A percentile compares a stretch with the other conserved stretches of the same genome.
Evolutionary conservation across 768 basidiomycete species (phyloP).

Genomic region (Naganishia friedmannii): DNA sequence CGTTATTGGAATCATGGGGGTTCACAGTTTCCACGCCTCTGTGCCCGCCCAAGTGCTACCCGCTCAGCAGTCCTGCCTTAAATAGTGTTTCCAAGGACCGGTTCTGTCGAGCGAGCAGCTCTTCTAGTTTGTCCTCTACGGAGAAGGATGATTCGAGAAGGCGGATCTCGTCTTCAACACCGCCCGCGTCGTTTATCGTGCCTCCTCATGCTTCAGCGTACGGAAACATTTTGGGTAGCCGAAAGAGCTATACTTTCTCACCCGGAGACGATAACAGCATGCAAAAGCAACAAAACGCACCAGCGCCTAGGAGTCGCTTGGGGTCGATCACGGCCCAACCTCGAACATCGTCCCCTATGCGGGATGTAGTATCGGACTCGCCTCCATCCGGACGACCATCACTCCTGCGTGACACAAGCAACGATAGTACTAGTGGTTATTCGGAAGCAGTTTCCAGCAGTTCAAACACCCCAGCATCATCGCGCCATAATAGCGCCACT

Average conservation of each 20-base stretch:
- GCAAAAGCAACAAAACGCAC: not conserved
- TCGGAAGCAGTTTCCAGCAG: constrained; percentile 3
- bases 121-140: not conserved
- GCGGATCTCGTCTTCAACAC: not conserved
- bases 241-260: not conserved
- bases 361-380: not conserved
- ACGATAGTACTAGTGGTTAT: not conserved
- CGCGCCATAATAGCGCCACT: constrained; percentile 7
- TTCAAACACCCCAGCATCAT: constrained; percentile 11
- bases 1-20: constrained; percentile 9
- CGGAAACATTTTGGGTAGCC: not conserved
- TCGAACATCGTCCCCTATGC: not conserved
- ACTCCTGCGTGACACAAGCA: not conserved
- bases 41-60: constrained; percentile 15
- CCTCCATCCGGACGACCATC: not conserved
- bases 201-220: not conserved
- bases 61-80: constrained; percentile 10
- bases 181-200: not conserved
- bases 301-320: not conserved
- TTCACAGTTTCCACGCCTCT: constrained; percentile 17
- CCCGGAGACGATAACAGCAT: not conserved
- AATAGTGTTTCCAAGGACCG: not conserved
- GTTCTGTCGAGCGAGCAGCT: not conserved
- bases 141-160: constrained; percentile 4
- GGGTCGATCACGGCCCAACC: not conserved